These are phyloP conservation scores for Coniella vitis DNA, from an alignment of 2,329 filamentous ascomycete genomes.

Conservation along the genomic window DNA sequence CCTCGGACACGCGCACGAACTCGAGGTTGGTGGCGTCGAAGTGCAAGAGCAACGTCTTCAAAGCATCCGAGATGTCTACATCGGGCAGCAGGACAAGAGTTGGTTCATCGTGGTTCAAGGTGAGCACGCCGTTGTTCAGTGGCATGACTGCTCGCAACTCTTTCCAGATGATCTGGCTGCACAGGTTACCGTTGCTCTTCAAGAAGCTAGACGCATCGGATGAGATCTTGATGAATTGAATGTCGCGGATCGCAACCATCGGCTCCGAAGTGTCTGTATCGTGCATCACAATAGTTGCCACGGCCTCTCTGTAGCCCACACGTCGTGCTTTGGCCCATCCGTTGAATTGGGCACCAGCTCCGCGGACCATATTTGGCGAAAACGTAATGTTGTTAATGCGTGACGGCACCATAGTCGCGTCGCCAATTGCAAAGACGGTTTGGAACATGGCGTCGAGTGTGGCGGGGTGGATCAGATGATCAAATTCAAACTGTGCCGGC, in stretches of 20 bases:
- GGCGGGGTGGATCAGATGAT: conserved; percentile 50
- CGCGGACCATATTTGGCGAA: conserved; percentile 30
- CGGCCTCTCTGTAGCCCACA: conserved; percentile 31
- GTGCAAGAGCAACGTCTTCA: background rate
- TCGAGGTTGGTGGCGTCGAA: conserved; percentile 23
- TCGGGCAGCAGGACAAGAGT: conserved; percentile 23
- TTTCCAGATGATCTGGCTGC: conserved; percentile 42
- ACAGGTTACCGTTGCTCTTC: conserved; percentile 42
- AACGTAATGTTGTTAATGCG: conserved; percentile 39
- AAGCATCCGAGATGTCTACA: background rate
- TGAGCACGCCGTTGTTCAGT: conserved; percentile 25
- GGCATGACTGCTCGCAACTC: conserved; percentile 16
- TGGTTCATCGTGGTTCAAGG: conserved; percentile 21
- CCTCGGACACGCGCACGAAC: conserved; percentile 27
- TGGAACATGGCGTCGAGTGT: conserved; percentile 53
- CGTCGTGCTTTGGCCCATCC: conserved; percentile 35
- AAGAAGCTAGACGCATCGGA: conserved; percentile 31
- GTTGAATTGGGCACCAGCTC: conserved; percentile 28
- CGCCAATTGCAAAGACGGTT: conserved; percentile 38
- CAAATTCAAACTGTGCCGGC: conserved; percentile 46
- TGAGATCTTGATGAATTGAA: conserved; percentile 35
- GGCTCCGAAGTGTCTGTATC: conserved; percentile 26
- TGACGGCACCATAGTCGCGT: conserved; percentile 43
- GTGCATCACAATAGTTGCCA: conserved; percentile 38
- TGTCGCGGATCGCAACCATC: conserved; percentile 37